Base-by-base conservation (phyloP, 2,329 filamentous ascomycete genomes). In the Pseudomassariella vexata region DNA sequence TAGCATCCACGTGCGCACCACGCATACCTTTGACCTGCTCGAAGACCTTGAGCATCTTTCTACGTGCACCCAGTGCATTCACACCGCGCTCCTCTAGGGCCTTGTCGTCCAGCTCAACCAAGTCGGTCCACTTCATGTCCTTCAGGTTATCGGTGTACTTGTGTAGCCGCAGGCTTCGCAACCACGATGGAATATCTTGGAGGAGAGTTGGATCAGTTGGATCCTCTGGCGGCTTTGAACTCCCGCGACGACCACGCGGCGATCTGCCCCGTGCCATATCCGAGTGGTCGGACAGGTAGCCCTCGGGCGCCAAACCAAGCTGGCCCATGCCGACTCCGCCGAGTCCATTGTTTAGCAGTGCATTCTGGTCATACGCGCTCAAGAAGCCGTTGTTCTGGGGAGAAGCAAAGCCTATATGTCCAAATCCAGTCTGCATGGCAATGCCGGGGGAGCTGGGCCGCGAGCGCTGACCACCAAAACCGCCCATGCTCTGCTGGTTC, bases 21-120 rank as follows among this genome's bases (percentile, higher is more conserved):
- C 15, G 48, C 63, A 42, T 63, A 79, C 77, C 84, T 62, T 79
- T 87, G 52, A 96, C 90, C 67, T 95, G 89, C 50, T 96, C 92
- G 62, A 96, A 96, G 35, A 96, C 92, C 77, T 98, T 98, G 39
- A 98, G 68, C 86, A 98, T 94, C 75, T 98, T 98, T 56, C 90
- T 84, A 47, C 92, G 74, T 12, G 92, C 92, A 48, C 92, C 92
- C 35, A 96, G 74, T 33, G 92, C 92, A 57, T 95, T 95, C 19
- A 98, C 92, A 30, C 92, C 92, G 32, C 87, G 82, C 17, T 87
- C 85, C 63, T 96, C 90, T 42, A 98, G 68, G 29, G 86, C 89
- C 54, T 89, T 89, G 47, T 98, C 92, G 50, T 95, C 87, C 47
- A 98, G 68, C 59, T 92, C 85, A 38, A 98, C 69, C 47, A 98